Base-by-base conservation (phyloP, 2,329 filamentous ascomycete genomes). In the Sarocladiaceae sp. region DNA sequence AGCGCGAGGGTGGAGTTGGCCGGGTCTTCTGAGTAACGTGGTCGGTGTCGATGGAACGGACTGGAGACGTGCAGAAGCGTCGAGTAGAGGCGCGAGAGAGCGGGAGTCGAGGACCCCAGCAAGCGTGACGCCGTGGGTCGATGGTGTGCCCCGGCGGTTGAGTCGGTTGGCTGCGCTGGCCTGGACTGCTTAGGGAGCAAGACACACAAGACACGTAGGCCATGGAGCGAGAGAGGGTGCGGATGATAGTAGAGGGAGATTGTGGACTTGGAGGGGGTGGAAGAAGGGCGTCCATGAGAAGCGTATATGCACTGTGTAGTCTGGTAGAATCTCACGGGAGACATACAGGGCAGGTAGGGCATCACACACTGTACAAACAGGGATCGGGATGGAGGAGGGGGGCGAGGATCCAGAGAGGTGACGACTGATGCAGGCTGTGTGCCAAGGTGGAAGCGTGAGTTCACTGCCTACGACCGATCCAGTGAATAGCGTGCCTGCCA, bases 61-160 rank as follows among this genome's bases (percentile, higher is more conserved):
- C 37, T 41, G 37, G 37, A 41, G 37, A 27, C 23, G 24, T 41
- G 23, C 37, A 41, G 37, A 41, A 41, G 23, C 37, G n/a, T 41
- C 37, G 10, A 29, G 37, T 20, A 35, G 12, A 15, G 6, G 33
- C 33, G 33, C 6, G 16, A n/a, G n/a, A n/a, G n/a, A 35, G 33
- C 6, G n/a, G 9, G 33, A 35, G 15, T 26, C 20, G 20, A 23
- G 20, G 10, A 19, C 34, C 34, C 6, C 20, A 21, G n/a, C n/a
- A 16, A 19, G 37, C 37, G 37, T 41, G 37, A 41, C 37, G 37
- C 37, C 37, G 26, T 41, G 13, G 26, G 37, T 23, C 37, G 37
- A 29, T 41, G 37, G 37, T 41, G 37, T 41, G 37, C 37, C 29
- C 15, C 23, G 24, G 23, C 37, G 37, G 37, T 29, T 41, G 19